Evolutionary conservation across 2,329 filamentous ascomycete genomes (phyloP).

Genomic region (Botryosphaeria agaves): DNA sequence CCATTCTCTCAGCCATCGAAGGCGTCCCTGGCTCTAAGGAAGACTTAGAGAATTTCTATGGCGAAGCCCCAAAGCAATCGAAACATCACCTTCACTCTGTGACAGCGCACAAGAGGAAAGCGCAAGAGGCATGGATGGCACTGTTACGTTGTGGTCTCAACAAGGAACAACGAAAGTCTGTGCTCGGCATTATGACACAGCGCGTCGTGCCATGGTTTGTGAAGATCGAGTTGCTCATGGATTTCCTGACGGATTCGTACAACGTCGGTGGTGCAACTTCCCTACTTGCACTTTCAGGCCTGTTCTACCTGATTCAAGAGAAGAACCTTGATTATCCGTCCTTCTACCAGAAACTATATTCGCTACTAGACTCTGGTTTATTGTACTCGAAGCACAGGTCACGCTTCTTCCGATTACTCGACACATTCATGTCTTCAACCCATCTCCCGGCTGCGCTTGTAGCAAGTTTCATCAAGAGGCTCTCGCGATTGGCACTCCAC

Average conservation of each 20-base stretch:
- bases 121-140: conserved; percentile 74
- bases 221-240: conserved; percentile 77
- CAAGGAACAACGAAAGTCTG: conserved; percentile 59
- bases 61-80: conserved; percentile 45
- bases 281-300: conserved; percentile 72
- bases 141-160: conserved; percentile 51
- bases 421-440: conserved; percentile 77
- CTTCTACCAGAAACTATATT: conserved; percentile 91
- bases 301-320: conserved; percentile 87
- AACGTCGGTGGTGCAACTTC: conserved; percentile 73
- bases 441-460: conserved; percentile 84
- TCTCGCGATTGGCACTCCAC: conserved; percentile 68
- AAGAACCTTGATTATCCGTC: conserved; percentile 91
- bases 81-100: conserved; percentile 48
- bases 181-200: conserved; percentile 58
- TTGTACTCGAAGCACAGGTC: conserved; percentile 91
- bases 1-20: conserved; percentile 49
- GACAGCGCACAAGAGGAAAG: conserved; percentile 57
- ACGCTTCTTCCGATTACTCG: conserved; percentile 78
- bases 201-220: conserved; percentile 80
- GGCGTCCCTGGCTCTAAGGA: conserved; percentile 49
- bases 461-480: conserved; percentile 90
- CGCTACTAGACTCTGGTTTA: conserved; percentile 67
- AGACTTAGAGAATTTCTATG: conserved; percentile 53
- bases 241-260: conserved; percentile 93